Percentiles rank a stretch among this genome's conserved stretches.
phyloP scores from a whole-genome alignment of 306 rosid species.

The Vigna trinervia region DNA sequence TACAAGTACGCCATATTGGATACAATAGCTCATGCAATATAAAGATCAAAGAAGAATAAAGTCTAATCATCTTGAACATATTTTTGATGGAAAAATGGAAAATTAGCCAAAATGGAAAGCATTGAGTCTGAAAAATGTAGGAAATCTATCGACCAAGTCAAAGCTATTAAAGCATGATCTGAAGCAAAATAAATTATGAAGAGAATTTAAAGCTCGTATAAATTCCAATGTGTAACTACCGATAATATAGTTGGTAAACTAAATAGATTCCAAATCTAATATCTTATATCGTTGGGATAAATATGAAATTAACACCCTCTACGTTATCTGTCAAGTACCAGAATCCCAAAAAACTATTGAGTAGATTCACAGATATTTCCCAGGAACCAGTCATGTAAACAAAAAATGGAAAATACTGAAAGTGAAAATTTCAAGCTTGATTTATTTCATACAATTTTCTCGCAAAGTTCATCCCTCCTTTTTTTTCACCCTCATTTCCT shows the following conservation, averaged over 20 bases:
- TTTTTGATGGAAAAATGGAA: neutral
- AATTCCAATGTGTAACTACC: conserved; percentile 3
- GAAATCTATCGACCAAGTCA: neutral
- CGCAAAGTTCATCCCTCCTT: neutral
- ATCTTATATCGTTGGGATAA: neutral
- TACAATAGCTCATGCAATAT: neutral
- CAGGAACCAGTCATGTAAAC: neutral
- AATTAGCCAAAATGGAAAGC: conserved; percentile 3
- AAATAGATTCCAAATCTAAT: neutral
- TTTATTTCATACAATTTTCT: neutral
- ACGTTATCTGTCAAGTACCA: neutral
- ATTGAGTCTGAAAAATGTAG: neutral
- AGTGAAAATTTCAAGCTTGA: neutral
- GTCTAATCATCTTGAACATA: conserved; percentile 8
- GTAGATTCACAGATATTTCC: neutral
- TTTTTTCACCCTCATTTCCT: neutral
- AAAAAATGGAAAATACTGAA: neutral
- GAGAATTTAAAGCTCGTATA: neutral
- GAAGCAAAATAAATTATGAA: neutral
- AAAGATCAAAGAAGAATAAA: conserved; percentile 10
- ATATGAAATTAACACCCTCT: neutral
- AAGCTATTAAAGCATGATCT: conserved; percentile 2
- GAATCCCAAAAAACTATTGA: neutral
- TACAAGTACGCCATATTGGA: neutral
- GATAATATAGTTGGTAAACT: neutral